Conservation (phyloP, 164 flowering plant species). For the Hamamelis virginiana region DNA sequence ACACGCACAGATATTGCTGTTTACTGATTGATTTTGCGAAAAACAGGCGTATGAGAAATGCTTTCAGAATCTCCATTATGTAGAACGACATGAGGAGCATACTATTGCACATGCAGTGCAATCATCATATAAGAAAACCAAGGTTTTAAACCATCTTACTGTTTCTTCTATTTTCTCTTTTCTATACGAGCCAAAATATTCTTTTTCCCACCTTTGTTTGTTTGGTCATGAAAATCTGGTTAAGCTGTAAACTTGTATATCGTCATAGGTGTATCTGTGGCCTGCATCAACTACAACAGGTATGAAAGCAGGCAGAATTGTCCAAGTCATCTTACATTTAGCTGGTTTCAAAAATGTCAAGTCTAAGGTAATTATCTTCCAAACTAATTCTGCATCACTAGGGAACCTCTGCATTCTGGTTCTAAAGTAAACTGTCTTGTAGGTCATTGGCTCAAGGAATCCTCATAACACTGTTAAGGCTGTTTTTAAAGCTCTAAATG, state of each 20-base stretch:
- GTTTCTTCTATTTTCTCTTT: neutral
- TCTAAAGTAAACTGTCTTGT: constrained; percentile 13
- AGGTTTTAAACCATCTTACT: constrained; percentile 39
- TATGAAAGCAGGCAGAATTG: constrained; percentile 79
- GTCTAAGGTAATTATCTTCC: constrained; percentile 66
- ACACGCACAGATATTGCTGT: too few species aligned
- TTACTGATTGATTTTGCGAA: constrained; percentile 8
- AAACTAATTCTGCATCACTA: neutral
- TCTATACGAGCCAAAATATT: too few species aligned
- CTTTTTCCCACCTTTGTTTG: too few species aligned
- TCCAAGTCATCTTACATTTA: constrained; percentile 62
- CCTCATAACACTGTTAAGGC: constrained; percentile 91
- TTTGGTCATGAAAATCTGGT: neutral
- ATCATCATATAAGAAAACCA: constrained; percentile 80
- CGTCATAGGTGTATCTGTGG: constrained; percentile 79
- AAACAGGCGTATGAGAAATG: constrained; percentile 88
- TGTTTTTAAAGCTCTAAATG: constrained; percentile 64
- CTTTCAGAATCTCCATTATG: constrained; percentile 90
- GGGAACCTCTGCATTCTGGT: neutral
- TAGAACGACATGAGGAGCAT: constrained; percentile 84
- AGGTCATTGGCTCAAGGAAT: constrained; percentile 94
- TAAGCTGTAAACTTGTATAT: neutral
- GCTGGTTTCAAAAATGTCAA: constrained; percentile 91
- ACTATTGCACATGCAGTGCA: constrained; percentile 93
- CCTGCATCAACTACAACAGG: constrained; percentile 83